Evolutionary conservation across 331 rosid species (phyloP), one percentile per base, ranked within the genome.

Genomic region (Malus hybrid): DNA sequence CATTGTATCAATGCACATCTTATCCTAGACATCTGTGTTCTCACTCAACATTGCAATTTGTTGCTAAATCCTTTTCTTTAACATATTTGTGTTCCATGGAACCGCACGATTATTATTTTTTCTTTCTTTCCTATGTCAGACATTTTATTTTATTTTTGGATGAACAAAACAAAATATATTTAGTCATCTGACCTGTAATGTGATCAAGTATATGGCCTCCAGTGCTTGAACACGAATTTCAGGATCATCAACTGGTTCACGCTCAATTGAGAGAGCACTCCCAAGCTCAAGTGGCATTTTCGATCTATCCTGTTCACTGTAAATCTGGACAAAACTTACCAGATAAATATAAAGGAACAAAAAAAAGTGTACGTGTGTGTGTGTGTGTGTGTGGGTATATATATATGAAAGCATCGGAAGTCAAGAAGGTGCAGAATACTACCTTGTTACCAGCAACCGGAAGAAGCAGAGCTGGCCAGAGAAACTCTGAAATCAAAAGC

Each of bases 361-460:
- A 42, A 31, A 2, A 7, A 32, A 31, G 46, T 39, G 46, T 39
- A 10, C 11, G n/a, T n/a, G n/a, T n/a, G 42, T 36, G 42, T 36
- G 42, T 36, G 42, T 36, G 4, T 6, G 11, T 20, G 34, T 42
- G 28, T 19, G 18, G 13, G 59, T 22, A 64, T 14, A 42, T 27
- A 65, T 16, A 64, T 33, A 56, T 42, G 27, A 29, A 70, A 4
- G 56, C 19, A 19, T 24, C 46, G 6, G 36, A 63, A 55, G 10
- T 29, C 65, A 36, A 52, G 68, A 65, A 75, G 70, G 76, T 59
- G 70, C 28, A 73, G 69, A 60, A 65, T 42, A 68, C 68, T 72
- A 91, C 98, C 98, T 87, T 94, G 81, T 88, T 90, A 76, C 98
- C 88, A 10, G 98, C 97, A 76, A 94, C 96, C 3, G 98, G 97